Base-by-base conservation (phyloP, 441 rosid genomes). In the Arabidopsis lyrata region DNA sequence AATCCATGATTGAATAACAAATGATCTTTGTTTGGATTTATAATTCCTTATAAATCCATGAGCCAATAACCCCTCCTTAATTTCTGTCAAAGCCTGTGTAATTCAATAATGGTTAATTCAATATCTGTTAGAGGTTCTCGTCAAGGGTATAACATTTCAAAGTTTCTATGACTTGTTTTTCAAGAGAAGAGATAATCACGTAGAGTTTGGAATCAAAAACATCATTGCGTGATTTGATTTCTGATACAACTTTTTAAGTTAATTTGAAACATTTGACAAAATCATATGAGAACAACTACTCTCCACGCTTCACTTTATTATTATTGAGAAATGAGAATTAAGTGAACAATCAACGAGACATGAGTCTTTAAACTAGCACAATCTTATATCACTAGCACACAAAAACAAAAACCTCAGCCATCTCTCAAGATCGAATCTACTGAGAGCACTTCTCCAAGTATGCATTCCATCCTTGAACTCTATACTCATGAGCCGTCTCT, bases 401-500 rank as follows among this genome's bases (percentile, higher is more conserved):
- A 66, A 3, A 66, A 74, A 39, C 53, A 73, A 44, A 42, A 22
- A 38, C 20, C 18, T 42, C 32, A 31, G 16, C 2, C 27, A 34
- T 32, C 15, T 59, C 77, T 58, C 18, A 38, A 36, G 45, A 34
- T 45, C 11, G 4, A 48, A 15, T 18, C 67, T 75, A 62, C 58
- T 54, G 65, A 75, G 74, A 54, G 82, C 88, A 78, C 69, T 84
- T 88, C 27, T 86, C 94, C 84, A 88, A 56, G 83, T 95, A 95
- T 2, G 98, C 96, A 60, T 90, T 87, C 99, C 99, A 95, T 72
- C 98, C 97, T 79, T 89, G 92, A 81, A 86, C 85, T 12, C 97
- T 93, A 74, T 92, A 95, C 48, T 88, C 95, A 0, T 85, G 88
- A 53, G 99, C 97, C 54, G 83, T 84, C 70, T 85, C 89, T 6